Evolutionary conservation across 768 basidiomycete species (phyloP).

Genomic region (Galerina marginata): DNA sequence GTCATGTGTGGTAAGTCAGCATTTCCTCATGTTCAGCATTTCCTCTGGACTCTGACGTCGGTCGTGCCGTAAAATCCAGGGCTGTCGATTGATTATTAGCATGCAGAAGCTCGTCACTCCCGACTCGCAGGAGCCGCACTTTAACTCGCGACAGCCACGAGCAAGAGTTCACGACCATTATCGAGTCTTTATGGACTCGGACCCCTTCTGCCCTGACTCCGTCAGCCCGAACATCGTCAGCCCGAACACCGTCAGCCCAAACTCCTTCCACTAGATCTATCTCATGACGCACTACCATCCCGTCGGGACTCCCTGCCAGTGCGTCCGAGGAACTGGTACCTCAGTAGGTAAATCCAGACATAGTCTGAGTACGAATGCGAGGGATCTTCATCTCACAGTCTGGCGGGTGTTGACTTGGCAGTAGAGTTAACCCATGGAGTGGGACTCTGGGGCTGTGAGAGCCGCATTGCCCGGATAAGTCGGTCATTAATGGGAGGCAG

Average conservation of each 20-base stretch:
- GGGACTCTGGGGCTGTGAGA: not conserved
- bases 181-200: conserved; percentile 12
- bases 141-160: not conserved
- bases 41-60: too few species aligned
- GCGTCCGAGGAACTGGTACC: too few species aligned
- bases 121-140: not conserved
- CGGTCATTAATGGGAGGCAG: too few species aligned
- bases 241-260: conserved; percentile 3
- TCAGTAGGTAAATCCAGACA: not conserved
- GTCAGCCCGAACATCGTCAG: not conserved
- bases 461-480: not conserved
- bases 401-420: not conserved
- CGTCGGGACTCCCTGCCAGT: too few species aligned
- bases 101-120: conserved; percentile 16
- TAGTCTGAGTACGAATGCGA: not conserved
- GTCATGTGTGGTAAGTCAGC: conserved; percentile 14
- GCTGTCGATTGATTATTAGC: conserved; percentile 20
- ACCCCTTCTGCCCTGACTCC: not conserved
- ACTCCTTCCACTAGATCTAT: not conserved
- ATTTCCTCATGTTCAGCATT: too few species aligned
- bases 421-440: not conserved
- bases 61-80: not conserved
- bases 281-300: not conserved
- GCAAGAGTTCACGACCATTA: conserved; percentile 16
- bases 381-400: not conserved